Evolutionary conservation across 2,329 filamentous ascomycete genomes (phyloP).

Genomic region (Hypoxylon sp.): DNA sequence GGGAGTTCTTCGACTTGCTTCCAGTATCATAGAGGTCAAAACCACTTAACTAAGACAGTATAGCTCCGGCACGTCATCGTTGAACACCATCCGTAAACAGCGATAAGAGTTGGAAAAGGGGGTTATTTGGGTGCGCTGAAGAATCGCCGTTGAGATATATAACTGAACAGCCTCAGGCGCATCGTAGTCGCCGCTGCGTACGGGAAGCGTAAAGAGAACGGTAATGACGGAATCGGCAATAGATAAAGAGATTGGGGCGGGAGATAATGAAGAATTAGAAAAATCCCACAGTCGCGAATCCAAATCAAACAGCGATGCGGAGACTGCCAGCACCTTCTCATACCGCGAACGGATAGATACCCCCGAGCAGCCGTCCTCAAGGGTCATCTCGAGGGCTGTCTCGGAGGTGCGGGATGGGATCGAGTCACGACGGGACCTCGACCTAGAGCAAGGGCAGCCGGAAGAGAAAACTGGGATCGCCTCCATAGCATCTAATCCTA

Average conservation of each 20-base stretch:
- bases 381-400: constrained; percentile 53
- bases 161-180: not conserved
- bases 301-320: constrained; percentile 23
- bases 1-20: not conserved
- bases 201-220: not conserved
- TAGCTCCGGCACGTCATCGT: not conserved
- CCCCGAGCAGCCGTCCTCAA: constrained; percentile 15
- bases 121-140: not conserved
- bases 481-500: constrained; percentile 45
- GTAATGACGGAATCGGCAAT: constrained; percentile 15
- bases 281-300: constrained; percentile 17
- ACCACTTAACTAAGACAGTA: not conserved
- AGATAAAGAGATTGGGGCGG: constrained; percentile 21
- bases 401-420: constrained; percentile 60
- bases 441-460: constrained; percentile 51
- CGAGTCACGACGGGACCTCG: constrained; percentile 55
- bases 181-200: not conserved
- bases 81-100: not conserved
- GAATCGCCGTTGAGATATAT: not conserved
- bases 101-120: not conserved
- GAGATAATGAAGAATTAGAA: constrained; percentile 16
- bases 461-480: constrained; percentile 47
- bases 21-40: not conserved
- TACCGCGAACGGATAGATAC: constrained; percentile 9
- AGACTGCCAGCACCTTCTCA: constrained; percentile 23